These are phyloP conservation scores for Ceratobasidium sp. DNA, from an alignment of 1,284 basidiomycete species.

Conservation along the genomic window DNA sequence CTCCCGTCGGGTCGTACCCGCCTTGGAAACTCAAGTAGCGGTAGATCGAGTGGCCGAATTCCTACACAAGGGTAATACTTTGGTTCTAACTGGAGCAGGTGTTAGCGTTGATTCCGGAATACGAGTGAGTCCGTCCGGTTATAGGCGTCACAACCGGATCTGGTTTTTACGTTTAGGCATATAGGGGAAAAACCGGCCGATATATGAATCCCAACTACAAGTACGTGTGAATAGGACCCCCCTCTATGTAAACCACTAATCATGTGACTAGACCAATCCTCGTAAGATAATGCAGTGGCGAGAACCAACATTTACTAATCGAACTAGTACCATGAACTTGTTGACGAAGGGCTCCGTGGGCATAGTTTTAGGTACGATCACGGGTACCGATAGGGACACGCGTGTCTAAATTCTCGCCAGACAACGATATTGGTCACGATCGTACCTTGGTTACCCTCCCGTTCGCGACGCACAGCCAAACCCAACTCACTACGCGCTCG, in stretches of 20 bases:
- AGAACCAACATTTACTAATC: background rate
- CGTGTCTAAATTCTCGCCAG: constrained; percentile 45
- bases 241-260: background rate
- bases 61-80: constrained; percentile 68
- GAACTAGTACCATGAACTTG: constrained; percentile 76
- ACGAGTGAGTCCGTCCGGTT: constrained; percentile 52
- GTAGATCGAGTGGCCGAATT: constrained; percentile 71
- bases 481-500: constrained; percentile 83
- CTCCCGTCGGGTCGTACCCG: constrained; percentile 51
- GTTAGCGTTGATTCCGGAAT: constrained; percentile 94
- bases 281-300: constrained; percentile 45
- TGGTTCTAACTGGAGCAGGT: constrained; percentile 86
- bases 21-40: constrained; percentile 61
- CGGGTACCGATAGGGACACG: background rate
- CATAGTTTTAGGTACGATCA: constrained; percentile 64
- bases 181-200: constrained; percentile 79
- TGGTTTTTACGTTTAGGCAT: constrained; percentile 52
- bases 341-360: constrained; percentile 71
- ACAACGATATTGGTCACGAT: constrained; percentile 86
- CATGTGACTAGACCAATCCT: constrained; percentile 63
- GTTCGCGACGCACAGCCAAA: constrained; percentile 83
- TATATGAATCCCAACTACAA: constrained; percentile 93
- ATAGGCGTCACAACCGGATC: background rate
- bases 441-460: constrained; percentile 82
- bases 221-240: constrained; percentile 55